Base-by-base conservation (phyloP, 345 rosid species). In the Stellera chamaejasme region DNA sequence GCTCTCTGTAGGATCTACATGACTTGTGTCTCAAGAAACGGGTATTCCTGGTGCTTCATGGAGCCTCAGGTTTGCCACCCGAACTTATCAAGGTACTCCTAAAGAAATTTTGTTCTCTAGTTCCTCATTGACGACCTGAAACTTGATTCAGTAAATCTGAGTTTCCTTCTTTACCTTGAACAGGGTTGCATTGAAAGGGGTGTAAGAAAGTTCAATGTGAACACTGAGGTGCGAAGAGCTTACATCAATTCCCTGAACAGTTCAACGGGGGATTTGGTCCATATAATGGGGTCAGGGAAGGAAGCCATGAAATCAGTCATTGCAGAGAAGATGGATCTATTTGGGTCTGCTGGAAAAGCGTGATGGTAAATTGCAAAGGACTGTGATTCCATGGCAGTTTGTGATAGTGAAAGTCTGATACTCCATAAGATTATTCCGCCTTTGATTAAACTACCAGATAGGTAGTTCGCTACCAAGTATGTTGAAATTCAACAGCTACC, bases 261-360 rank as follows among this genome's bases (percentile, higher is more conserved):
- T 41, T 80, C 74, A 3, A 70, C 73, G 71, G 83, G 80, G 5
- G 98, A 86, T 58, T 73, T 92, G 13, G 90, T 92, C 47, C 72
- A 82, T 62, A 74, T 85, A 48, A 82, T 92, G 80, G 81, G 75
- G n/a, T 77, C 89, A 16, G 77, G 91, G 4, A 86, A 78, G 65
- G 79, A 77, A 54, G 95, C 95, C 76, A 88, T 86, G 96, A 84
- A 86, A 72, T 76, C 77, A 23, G 90, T 92, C 28, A 69, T 86
- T 36, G 75, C 78, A 0, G 95, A 92, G 66, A 88, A 92, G 82
- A 84, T 88, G 84, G 87, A 27, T 54, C 78, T 92, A 54, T 88
- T 88, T 60, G 95, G 95, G 43, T 88, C 98, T 11, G 67, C 91
- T 19, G 93, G 98, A 64, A 86, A 88, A 70, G 96, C 96, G 50